These are phyloP conservation scores for Pythium diclinum DNA, from an alignment of 352 stramenopile species.

Conservation along the genomic window DNA sequence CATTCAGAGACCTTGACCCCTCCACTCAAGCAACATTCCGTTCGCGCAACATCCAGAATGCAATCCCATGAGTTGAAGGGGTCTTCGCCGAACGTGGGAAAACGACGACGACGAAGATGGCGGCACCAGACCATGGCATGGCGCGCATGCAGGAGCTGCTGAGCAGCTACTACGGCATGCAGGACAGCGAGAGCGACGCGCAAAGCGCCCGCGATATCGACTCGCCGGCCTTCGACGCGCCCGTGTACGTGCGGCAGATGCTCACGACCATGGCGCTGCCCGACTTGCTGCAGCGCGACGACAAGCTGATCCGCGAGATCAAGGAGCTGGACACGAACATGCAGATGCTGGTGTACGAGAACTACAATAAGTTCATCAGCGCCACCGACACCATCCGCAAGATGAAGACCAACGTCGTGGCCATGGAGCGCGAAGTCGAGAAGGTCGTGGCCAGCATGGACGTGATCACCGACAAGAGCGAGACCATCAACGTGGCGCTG, in stretches of 20 bases:
- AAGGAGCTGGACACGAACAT: slow-evolving; percentile 97
- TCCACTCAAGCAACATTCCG: not conserved
- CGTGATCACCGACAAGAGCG: slow-evolving; percentile 80
- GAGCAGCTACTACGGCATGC: slow-evolving; percentile 85
- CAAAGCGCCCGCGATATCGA: slow-evolving; percentile 76
- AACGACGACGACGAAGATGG: slow-evolving; percentile 7
- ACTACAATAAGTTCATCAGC: slow-evolving; percentile 99
- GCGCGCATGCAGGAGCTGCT: slow-evolving; percentile 87
- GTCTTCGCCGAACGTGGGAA: not conserved
- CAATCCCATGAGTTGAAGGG: slow-evolving; percentile 21
- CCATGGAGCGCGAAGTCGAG: slow-evolving; percentile 88
- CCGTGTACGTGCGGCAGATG: slow-evolving; percentile 77
- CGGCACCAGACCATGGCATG: slow-evolving; percentile 59
- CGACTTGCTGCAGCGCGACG: slow-evolving; percentile 68
- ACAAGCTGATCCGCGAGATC: slow-evolving; percentile 85
- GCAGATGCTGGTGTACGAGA: slow-evolving; percentile 99
- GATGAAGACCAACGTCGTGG: slow-evolving; percentile 93
- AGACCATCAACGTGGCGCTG: slow-evolving; percentile 87
- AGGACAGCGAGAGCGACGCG: slow-evolving; percentile 67
- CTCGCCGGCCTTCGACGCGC: slow-evolving; percentile 60
- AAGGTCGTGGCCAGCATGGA: slow-evolving; percentile 88
- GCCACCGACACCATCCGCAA: slow-evolving; percentile 98
- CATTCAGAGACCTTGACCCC: not conserved
- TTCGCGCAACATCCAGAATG: not conserved
- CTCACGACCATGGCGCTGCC: slow-evolving; percentile 58